phyloP scores from a whole-genome alignment of 2,329 filamentous ascomycete species.

The Pleoardoris graminearum region DNA sequence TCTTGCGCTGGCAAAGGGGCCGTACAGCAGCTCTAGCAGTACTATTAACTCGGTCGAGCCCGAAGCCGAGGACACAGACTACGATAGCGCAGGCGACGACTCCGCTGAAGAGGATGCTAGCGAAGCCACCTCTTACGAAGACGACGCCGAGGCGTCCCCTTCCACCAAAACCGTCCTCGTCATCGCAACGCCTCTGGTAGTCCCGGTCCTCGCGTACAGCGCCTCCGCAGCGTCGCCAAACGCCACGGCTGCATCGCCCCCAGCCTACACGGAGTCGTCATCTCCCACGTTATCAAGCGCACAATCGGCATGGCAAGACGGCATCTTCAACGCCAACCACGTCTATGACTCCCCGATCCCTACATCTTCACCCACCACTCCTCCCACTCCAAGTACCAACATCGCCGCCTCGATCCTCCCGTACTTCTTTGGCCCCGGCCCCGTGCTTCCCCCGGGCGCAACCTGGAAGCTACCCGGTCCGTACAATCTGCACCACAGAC shows the following conservation, averaged over 20 bases:
- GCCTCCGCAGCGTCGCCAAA: neutral
- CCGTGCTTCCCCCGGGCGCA: conserved; percentile 19
- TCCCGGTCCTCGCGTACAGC: neutral
- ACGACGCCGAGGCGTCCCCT: neutral
- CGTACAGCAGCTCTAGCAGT: neutral
- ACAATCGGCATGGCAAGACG: conserved; percentile 4
- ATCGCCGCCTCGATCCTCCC: conserved; percentile 16
- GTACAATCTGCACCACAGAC: neutral
- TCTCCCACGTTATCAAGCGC: no score
- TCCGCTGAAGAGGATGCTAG: neutral
- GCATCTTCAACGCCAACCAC: neutral
- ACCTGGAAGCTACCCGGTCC: conserved; percentile 17
- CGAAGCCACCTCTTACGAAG: neutral
- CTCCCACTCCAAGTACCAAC: neutral
- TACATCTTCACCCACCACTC: neutral
- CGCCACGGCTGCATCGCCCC: neutral
- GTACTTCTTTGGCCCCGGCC: conserved; percentile 22
- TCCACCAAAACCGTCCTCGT: neutral
- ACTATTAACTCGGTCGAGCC: neutral
- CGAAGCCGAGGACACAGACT: no score
- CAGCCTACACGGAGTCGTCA: no score
- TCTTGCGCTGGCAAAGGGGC: neutral
- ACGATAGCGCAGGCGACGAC: neutral
- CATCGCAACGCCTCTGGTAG: neutral
- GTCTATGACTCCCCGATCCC: neutral